Evolutionary conservation across 441 rosid species (phyloP).

Genomic region (Capsella rubella): DNA sequence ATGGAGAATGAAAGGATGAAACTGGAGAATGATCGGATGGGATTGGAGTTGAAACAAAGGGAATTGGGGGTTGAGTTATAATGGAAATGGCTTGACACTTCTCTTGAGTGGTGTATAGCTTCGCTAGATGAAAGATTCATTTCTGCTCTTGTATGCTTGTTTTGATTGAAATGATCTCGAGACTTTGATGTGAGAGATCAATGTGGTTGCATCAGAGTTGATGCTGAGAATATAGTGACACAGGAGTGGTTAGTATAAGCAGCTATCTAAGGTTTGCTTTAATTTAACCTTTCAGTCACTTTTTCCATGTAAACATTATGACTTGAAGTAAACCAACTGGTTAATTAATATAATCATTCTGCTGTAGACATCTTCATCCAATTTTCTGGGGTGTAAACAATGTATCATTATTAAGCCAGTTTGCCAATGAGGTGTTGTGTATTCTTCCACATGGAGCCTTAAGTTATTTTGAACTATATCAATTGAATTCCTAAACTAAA

Average conservation of each 20-base stretch:
- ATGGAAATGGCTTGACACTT: not conserved
- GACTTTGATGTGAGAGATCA: constrained; percentile 40
- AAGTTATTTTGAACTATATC: no score
- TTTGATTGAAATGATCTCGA: constrained; percentile 25
- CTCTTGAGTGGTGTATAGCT: constrained; percentile 25
- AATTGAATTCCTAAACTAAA: no score
- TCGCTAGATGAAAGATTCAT: not conserved
- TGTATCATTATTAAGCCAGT: not conserved
- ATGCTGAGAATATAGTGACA: constrained; percentile 11
- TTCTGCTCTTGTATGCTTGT: constrained; percentile 18
- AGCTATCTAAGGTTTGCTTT: not conserved
- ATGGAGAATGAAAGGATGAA: constrained; percentile 90
- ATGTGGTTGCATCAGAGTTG: constrained; percentile 21
- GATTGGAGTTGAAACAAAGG: constrained; percentile 72
- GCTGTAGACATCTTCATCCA: constrained; percentile 25
- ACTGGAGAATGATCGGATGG: constrained; percentile 83
- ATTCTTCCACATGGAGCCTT: not conserved
- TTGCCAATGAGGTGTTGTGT: not conserved
- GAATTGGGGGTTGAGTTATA: constrained; percentile 56
- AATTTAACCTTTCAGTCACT: not conserved
- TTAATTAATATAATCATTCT: constrained; percentile 7
- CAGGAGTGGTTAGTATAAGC: constrained; percentile 8
- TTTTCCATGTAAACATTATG: not conserved
- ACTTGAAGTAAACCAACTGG: constrained; percentile 1
- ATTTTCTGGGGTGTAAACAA: constrained; percentile 12